phyloP scores from a whole-genome alignment of 108 stramenopile species.

The Craspedostauros australis region DNA sequence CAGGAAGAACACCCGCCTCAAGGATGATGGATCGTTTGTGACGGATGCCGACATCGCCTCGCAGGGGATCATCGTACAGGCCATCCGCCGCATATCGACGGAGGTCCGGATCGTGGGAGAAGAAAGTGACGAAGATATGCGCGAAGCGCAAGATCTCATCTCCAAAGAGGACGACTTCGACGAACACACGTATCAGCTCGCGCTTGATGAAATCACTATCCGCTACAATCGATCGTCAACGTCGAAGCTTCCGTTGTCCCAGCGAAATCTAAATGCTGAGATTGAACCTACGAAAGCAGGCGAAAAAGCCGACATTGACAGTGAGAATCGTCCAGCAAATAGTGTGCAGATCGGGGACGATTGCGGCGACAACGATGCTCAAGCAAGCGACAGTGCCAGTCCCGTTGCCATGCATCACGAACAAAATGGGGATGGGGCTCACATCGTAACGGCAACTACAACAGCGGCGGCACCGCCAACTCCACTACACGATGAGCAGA shows the following conservation, averaged over 20 bases:
- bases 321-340: too few species aligned
- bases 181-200: constrained; percentile 11
- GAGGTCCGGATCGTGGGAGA: constrained; percentile 45
- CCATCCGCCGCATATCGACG: constrained; percentile 16
- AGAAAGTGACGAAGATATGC: constrained; percentile 47
- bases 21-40: constrained; percentile 48
- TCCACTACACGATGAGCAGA: too few species aligned
- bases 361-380: too few species aligned
- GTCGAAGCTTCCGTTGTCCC: neutral
- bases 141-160: constrained; percentile 2
- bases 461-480: too few species aligned
- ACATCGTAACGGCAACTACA: too few species aligned
- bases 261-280: too few species aligned
- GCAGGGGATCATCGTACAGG: constrained; percentile 40
- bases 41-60: constrained; percentile 57
- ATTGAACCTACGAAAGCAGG: too few species aligned
- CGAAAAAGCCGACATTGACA: too few species aligned
- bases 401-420: too few species aligned
- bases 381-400: too few species aligned
- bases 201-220: constrained; percentile 10
- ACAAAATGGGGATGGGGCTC: too few species aligned
- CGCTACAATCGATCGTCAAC: constrained; percentile 12
- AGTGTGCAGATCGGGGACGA: too few species aligned
- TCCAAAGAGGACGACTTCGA: constrained; percentile 11
- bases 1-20: constrained; percentile 30